phyloP scores from a whole-genome alignment of 208 protist species.

The Trypanosoma boissoni region DNA sequence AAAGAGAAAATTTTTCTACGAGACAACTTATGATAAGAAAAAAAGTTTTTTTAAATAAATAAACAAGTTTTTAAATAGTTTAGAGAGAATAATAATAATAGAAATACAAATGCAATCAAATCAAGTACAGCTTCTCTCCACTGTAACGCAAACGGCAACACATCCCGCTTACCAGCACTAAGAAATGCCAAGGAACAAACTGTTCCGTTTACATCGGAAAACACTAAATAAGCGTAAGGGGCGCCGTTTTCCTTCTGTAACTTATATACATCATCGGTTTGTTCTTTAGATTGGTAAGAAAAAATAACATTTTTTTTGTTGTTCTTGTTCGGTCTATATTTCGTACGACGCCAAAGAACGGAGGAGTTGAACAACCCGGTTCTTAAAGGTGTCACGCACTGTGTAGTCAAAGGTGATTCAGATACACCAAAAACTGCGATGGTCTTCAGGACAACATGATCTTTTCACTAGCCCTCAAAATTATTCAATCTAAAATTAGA shows the following conservation, averaged over 20 bases:
- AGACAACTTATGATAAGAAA: too few species aligned
- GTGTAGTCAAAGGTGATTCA: not conserved
- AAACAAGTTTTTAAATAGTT: too few species aligned
- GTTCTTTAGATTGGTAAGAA: not conserved
- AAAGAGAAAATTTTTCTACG: too few species aligned
- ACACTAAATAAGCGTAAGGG: constrained; percentile 4
- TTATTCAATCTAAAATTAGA: constrained; percentile 3
- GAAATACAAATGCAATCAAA: too few species aligned
- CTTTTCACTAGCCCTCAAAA: not conserved
- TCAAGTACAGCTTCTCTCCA: too few species aligned
- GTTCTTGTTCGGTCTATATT: not conserved
- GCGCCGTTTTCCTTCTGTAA: not conserved
- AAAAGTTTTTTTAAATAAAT: too few species aligned
- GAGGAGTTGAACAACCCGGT: not conserved
- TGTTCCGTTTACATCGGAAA: too few species aligned
- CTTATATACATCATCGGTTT: not conserved
- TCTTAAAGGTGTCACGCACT: not conserved
- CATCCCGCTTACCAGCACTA: too few species aligned
- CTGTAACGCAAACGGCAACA: too few species aligned
- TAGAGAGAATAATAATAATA: too few species aligned
- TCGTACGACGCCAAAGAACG: not conserved
- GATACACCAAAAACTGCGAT: not conserved
- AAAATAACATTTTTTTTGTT: constrained; percentile 5
- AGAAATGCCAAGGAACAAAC: too few species aligned
- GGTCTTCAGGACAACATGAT: not conserved